Evolutionary conservation across 257 asterid species (phyloP).

Genomic region (Paraleonurus japonicus): DNA sequence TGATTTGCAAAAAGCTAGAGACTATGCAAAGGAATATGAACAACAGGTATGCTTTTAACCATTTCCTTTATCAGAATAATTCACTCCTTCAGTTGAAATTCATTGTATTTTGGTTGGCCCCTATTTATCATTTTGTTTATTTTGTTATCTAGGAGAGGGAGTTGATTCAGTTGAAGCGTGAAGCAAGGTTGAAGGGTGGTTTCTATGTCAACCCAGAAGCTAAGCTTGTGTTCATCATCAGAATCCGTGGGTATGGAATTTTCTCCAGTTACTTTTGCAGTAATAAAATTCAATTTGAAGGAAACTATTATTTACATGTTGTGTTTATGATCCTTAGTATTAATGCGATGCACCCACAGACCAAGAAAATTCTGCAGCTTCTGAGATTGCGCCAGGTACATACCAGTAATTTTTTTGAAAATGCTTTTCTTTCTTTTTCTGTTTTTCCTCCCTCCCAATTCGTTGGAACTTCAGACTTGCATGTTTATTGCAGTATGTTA

Average conservation of each 20-base stretch:
- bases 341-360: conserved; percentile 66
- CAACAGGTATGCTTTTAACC: conserved; percentile 36
- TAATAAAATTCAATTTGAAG: background rate
- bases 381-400: conserved; percentile 64
- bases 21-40: conserved; percentile 52
- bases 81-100: background rate
- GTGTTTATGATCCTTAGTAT: conserved; percentile 37
- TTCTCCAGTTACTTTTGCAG: background rate
- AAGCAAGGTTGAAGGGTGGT: conserved; percentile 83
- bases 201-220: conserved; percentile 77
- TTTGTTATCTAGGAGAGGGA: conserved; percentile 44
- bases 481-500: background rate
- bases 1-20: conserved; percentile 50
- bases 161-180: conserved; percentile 62
- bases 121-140: background rate
- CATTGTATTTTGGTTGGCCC: no score
- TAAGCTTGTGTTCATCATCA: conserved; percentile 54
- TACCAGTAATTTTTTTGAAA: background rate
- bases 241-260: conserved; percentile 67
- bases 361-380: conserved; percentile 74
- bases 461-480: background rate
- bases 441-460: background rate
- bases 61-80: background rate
- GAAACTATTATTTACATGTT: background rate
- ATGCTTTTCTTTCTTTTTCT: no score